These are phyloP conservation scores for Trametes hirsuta DNA, from an alignment of 1,284 basidiomycete species.

Conservation along the genomic window DNA sequence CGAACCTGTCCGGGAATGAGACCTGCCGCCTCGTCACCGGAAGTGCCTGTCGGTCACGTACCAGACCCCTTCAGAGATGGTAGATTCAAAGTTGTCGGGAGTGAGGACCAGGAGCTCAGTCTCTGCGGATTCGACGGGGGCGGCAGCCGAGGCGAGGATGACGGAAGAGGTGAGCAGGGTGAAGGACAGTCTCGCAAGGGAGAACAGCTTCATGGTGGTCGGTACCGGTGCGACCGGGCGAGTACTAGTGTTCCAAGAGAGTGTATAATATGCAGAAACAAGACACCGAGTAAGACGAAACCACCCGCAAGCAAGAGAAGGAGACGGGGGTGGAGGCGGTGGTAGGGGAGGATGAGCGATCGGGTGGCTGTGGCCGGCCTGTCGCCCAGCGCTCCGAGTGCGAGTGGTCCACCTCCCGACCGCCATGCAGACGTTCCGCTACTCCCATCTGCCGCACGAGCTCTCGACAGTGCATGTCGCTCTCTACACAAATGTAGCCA, in stretches of 20 bases:
- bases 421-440: constrained; percentile 56
- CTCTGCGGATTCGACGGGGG: constrained; percentile 43
- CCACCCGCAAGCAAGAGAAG: background rate
- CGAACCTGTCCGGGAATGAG: constrained; percentile 47
- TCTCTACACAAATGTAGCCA: constrained; percentile 69
- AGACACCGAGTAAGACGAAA: background rate
- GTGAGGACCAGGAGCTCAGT: constrained; percentile 47
- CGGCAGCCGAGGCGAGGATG: constrained; percentile 38
- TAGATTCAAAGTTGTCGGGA: constrained; percentile 64
- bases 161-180: constrained; percentile 40
- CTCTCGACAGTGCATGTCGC: constrained; percentile 60
- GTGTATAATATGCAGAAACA: background rate
- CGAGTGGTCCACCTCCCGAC: background rate
- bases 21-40: background rate
- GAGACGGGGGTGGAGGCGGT: background rate
- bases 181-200: constrained; percentile 33
- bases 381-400: background rate
- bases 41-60: constrained; percentile 27
- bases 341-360: constrained; percentile 1
- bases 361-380: background rate
- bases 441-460: constrained; percentile 51
- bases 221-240: background rate
- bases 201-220: constrained; percentile 29
- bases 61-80: constrained; percentile 71
- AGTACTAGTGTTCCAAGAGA: background rate